Percentiles rank a stretch among this genome's conserved stretches.
These are phyloP conservation scores for Solanum pinnatisectum DNA, from an alignment of 257 asterid genomes.

Conservation along the genomic window DNA sequence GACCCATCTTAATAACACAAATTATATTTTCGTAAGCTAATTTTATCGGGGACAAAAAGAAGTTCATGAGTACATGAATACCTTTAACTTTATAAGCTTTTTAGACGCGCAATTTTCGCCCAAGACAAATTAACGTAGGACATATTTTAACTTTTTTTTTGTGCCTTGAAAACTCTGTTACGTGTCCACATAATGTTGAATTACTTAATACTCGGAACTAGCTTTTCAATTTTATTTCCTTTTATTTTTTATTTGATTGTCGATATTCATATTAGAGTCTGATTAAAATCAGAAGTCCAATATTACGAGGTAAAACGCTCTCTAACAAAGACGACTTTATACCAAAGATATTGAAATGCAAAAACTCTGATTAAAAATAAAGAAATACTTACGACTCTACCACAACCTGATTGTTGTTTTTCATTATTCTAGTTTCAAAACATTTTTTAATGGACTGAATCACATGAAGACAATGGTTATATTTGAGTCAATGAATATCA, in stretches of 20 bases:
- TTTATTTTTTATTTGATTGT: no score
- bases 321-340: rapidly evolving
- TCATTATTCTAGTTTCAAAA: not conserved
- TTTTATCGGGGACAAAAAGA: no score
- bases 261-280: rapidly evolving
- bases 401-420: no score
- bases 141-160: not conserved
- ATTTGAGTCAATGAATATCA: not conserved
- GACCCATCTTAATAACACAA: not conserved
- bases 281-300: no score
- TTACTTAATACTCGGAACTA: not conserved
- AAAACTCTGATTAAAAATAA: no score
- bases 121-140: not conserved
- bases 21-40: no score
- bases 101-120: not conserved
- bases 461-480: not conserved
- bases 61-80: not conserved
- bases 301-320: rapidly evolving
- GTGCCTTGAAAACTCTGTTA: not conserved
- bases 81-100: not conserved
- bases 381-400: rapidly evolving
- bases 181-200: not conserved
- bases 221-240: no score
- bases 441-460: not conserved
- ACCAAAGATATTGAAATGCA: rapidly evolving